Evolutionary conservation across 441 rosid genomes (phyloP).

Genomic region (Erysimum cheiri): DNA sequence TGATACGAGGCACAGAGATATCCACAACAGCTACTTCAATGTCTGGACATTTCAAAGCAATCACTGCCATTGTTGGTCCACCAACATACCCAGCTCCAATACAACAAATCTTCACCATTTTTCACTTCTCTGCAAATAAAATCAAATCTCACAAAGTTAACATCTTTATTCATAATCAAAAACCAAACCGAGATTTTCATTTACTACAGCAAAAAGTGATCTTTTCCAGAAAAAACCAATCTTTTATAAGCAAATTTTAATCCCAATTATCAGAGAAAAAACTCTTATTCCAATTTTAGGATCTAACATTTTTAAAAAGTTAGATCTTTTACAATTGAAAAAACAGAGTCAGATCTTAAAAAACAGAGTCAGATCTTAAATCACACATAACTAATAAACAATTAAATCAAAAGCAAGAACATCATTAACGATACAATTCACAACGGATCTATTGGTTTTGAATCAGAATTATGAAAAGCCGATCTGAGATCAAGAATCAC

Average conservation of each 20-base stretch:
- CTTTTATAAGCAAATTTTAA: background rate
- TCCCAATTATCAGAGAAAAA: background rate
- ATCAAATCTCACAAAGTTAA: background rate
- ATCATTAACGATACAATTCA: conserved; percentile 4
- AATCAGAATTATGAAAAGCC: conserved; percentile 6
- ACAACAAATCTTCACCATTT: conserved; percentile 94
- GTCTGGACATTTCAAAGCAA: conserved; percentile 75
- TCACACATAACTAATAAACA: background rate
- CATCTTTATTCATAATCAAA: background rate
- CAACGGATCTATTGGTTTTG: background rate
- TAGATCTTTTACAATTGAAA: background rate
- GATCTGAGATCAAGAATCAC: conserved; percentile 24
- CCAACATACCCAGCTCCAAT: conserved; percentile 92
- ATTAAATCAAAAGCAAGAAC: background rate
- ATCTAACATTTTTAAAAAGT: background rate
- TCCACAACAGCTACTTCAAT: conserved; percentile 86
- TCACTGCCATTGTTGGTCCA: conserved; percentile 91
- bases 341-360: background rate
- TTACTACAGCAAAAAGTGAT: background rate
- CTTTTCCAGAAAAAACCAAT: background rate
- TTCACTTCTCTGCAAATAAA: conserved; percentile 18
- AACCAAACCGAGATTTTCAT: background rate
- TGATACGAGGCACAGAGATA: conserved; percentile 68
- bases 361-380: conserved; percentile 26
- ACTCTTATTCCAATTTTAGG: background rate